Evolutionary conservation across 139 green algal genomes (phyloP).

Genomic region (Mesostigma viride): DNA sequence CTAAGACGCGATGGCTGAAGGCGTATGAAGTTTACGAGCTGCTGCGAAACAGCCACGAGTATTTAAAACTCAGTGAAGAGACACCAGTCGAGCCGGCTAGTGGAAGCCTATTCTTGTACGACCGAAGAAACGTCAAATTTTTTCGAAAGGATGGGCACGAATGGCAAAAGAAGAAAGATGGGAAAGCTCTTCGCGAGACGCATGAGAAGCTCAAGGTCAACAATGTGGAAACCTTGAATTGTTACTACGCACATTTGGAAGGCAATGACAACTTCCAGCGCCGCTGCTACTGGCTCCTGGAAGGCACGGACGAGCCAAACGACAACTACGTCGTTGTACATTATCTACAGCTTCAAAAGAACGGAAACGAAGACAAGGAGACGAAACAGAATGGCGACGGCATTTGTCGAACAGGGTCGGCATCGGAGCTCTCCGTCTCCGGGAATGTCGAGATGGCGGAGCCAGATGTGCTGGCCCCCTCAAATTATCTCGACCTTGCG

Average conservation of each 20-base stretch:
- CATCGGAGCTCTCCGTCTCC: too few relatives aligned
- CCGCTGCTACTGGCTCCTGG: conserved; percentile 62
- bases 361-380: too few relatives aligned
- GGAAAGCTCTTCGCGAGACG: conserved; percentile 59
- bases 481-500: too few relatives aligned
- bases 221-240: conserved; percentile 51
- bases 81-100: conserved; percentile 39
- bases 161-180: conserved; percentile 67
- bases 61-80: conserved; percentile 25
- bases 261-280: conserved; percentile 43
- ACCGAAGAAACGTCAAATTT: conserved; percentile 44
- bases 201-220: conserved; percentile 69
- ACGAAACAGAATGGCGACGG: too few relatives aligned
- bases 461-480: too few relatives aligned
- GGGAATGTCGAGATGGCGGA: too few relatives aligned
- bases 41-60: conserved; percentile 18
- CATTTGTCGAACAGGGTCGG: too few relatives aligned
- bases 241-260: conserved; percentile 62
- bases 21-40: conserved; percentile 24
- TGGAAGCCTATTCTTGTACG: conserved; percentile 53
- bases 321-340: too few relatives aligned
- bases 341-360: too few relatives aligned
- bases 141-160: conserved; percentile 62
- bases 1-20: conserved; percentile 20
- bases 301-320: too few relatives aligned